These are phyloP conservation scores for Stygiomarasmius scandens DNA, from an alignment of 1,284 basidiomycete genomes.

Conservation along the genomic window DNA sequence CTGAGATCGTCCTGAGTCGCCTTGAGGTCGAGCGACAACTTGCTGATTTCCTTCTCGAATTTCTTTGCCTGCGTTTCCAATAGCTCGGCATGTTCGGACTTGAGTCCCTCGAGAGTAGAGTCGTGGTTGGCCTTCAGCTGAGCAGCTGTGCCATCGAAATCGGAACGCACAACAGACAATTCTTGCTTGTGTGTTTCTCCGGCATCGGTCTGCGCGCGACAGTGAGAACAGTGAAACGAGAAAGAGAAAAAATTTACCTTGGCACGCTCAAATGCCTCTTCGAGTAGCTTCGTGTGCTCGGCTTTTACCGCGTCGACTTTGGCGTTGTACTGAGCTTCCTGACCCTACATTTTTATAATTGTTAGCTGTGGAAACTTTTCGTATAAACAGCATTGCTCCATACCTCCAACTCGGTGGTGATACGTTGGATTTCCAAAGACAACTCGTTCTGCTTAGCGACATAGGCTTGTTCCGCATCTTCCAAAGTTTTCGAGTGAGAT, in stretches of 20 bases:
- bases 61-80: conserved; percentile 59
- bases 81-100: conserved; percentile 59
- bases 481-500: conserved; percentile 49
- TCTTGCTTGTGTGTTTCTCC: conserved; percentile 68
- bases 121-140: conserved; percentile 68
- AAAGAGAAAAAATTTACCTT: conserved; percentile 52
- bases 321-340: conserved; percentile 68
- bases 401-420: conserved; percentile 68
- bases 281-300: conserved; percentile 65
- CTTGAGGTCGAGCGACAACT: conserved; percentile 69
- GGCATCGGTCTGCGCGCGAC: conserved; percentile 59
- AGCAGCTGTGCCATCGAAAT: conserved; percentile 65
- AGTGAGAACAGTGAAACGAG: background rate
- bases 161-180: conserved; percentile 65
- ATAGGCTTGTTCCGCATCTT: conserved; percentile 51
- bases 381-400: conserved; percentile 18
- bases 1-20: conserved; percentile 80
- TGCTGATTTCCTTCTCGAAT: conserved; percentile 67
- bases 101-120: conserved; percentile 58
- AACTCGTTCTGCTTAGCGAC: conserved; percentile 56
- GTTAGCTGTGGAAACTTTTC: conserved; percentile 5
- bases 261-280: conserved; percentile 74
- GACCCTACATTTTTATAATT: conserved; percentile 44
- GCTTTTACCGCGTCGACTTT: conserved; percentile 69
- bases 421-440: conserved; percentile 56